Conservation (phyloP, 1,284 basidiomycete species). For the Leccinum pachyderme region DNA sequence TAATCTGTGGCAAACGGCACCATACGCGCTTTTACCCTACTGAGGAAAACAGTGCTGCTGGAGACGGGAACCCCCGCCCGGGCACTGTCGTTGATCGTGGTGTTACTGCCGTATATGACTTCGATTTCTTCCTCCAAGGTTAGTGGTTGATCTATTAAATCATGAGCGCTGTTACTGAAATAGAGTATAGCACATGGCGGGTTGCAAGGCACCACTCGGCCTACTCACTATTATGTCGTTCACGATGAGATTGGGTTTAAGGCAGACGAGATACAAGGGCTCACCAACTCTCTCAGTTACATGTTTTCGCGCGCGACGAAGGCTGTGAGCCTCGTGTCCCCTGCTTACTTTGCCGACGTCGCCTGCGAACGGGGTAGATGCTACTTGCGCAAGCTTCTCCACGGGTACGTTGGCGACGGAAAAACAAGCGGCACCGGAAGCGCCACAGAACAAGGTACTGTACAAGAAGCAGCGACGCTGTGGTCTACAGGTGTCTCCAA, state of each 20-base stretch:
- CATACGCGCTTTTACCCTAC: constrained; percentile 83
- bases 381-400: constrained; percentile 68
- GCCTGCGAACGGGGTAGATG: constrained; percentile 78
- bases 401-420: constrained; percentile 40
- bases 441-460: constrained; percentile 46
- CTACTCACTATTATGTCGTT: constrained; percentile 78
- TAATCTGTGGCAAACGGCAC: constrained; percentile 81
- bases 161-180: constrained; percentile 1
- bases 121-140: constrained; percentile 77
- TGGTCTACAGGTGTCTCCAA: constrained; percentile 61
- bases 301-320: constrained; percentile 80
- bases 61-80: constrained; percentile 67
- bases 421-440: constrained; percentile 28
- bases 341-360: constrained; percentile 76
- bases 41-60: constrained; percentile 53
- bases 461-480: constrained; percentile 47
- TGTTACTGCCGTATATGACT: constrained; percentile 73
- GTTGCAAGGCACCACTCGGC: constrained; percentile 65
- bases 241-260: constrained; percentile 70
- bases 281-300: constrained; percentile 67
- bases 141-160: constrained; percentile 5
- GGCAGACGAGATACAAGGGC: constrained; percentile 63
- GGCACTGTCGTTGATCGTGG: constrained; percentile 77
- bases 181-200: constrained; percentile 54
- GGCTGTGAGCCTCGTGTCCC: constrained; percentile 73